Base-by-base conservation (phyloP, 1,284 basidiomycete genomes). In the Puccinia hordei region DNA sequence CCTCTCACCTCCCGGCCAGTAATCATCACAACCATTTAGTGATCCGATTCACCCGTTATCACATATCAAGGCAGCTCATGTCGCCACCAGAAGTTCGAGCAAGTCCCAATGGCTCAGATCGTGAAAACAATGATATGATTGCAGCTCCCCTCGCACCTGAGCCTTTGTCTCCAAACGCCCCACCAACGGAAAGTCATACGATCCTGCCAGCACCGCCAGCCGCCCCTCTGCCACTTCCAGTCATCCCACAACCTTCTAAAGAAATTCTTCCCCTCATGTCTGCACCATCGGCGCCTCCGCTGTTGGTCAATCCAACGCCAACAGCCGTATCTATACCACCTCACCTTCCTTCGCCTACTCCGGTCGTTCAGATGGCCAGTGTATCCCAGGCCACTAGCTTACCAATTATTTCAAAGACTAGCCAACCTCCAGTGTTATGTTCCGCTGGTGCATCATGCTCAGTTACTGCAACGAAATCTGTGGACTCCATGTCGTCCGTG, bases 51-150 rank as follows among this genome's bases (percentile, higher is more conserved):
- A 33, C 24, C 57, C 57, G 30, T 59, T n/a, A 27, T 27, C 57
- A 59, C 57, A 10, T 9, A 33, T 27, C 57, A 33, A 65, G 63
- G 63, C 63, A 65, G 63, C 63, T 65, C 30, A 33, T 65, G 22
- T 15, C 63, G 12, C 30, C 6, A 33, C 35, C 35, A 38, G 63
- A 41, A 13, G 9, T 35, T 15, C 22, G 13, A 65, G 33, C 22
- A n/a, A 33, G 30, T 19, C 17, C 22, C 8, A 33, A 15, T 65
- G 22, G 35, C 35, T 38, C 35, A 65, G 38, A 33, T 65, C 63
- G 22, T 65, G 63, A 33, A 41, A 65, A 5, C 22, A 33, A 65
- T 41, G 30, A 33, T n/a, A 41, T 65, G 12, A 17, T 13, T 19
- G 27, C 35, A n/a, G 35, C 33, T 65, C 27, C 63, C 4, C 22